These are phyloP conservation scores for Elsinoe australis DNA, from an alignment of 2,329 filamentous ascomycete genomes.

Conservation along the genomic window DNA sequence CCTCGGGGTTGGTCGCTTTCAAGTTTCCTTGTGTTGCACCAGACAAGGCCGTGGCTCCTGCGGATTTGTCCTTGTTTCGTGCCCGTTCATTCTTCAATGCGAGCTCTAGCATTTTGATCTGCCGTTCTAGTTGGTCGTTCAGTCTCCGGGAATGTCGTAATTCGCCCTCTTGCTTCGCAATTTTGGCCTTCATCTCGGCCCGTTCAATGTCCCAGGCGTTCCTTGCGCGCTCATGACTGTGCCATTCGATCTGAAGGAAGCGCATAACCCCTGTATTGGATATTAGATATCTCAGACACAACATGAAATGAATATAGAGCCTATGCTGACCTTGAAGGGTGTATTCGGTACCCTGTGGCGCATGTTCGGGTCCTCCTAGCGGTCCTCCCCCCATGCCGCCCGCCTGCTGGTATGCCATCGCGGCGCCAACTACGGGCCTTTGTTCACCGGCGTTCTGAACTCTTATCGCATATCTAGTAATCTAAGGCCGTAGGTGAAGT, in stretches of 20 bases:
- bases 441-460: neutral
- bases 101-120: conserved; percentile 80
- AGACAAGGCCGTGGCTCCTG: neutral
- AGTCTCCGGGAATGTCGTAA: conserved; percentile 77
- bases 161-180: conserved; percentile 88
- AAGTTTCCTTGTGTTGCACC: too few relatives aligned
- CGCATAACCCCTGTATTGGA: conserved; percentile 76
- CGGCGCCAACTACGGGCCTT: conserved; percentile 21
- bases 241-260: conserved; percentile 98
- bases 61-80: conserved; percentile 43
- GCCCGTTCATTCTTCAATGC: conserved; percentile 76
- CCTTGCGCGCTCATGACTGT: conserved; percentile 91
- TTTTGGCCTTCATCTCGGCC: conserved; percentile 97
- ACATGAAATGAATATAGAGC: neutral
- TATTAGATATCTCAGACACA: conserved; percentile 25
- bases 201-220: conserved; percentile 99
- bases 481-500: neutral
- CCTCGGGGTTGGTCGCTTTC: too few relatives aligned
- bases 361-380: conserved; percentile 42
- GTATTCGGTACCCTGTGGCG: conserved; percentile 59
- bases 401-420: conserved; percentile 65
- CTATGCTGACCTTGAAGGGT: conserved; percentile 56
- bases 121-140: conserved; percentile 82
- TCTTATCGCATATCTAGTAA: conserved; percentile 11
- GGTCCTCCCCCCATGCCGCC: conserved; percentile 54